Evolutionary conservation across 495 filamentous ascomycete species (phyloP).

Genomic region (Apiosordaria backusii): DNA sequence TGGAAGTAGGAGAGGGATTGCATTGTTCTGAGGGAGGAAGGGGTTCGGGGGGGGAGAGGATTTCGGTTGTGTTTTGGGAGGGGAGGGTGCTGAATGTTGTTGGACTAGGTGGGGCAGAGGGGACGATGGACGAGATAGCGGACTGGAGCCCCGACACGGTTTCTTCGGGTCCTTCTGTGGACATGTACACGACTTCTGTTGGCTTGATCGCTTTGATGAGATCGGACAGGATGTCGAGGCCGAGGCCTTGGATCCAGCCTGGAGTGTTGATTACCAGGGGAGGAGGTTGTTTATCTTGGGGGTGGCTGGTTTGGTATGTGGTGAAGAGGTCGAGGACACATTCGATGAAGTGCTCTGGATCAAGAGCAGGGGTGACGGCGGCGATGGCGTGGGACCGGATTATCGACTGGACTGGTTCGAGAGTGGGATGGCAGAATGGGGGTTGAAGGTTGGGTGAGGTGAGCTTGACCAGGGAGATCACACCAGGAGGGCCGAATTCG

Average conservation of each 20-base stretch:
- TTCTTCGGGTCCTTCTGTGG: constrained; percentile 62
- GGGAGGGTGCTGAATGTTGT: constrained; percentile 43
- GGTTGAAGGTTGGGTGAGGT: constrained; percentile 65
- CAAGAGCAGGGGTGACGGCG: constrained; percentile 62
- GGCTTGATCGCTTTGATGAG: constrained; percentile 51
- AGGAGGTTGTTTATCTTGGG: constrained; percentile 26
- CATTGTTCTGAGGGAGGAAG: constrained; percentile 70
- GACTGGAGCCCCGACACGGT: constrained; percentile 55
- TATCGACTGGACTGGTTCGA: constrained; percentile 21
- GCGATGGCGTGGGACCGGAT: constrained; percentile 71
- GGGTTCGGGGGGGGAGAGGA: constrained; percentile 59
- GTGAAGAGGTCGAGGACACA: constrained; percentile 66
- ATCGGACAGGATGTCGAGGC: constrained; percentile 64
- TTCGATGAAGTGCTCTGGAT: constrained; percentile 66
- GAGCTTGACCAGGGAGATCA: constrained; percentile 67
- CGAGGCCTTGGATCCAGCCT: constrained; percentile 76
- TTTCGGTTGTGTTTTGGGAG: constrained; percentile 57
- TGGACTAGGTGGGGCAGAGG: constrained; percentile 1
- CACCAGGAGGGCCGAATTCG: constrained; percentile 73
- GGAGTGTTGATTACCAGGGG: constrained; percentile 79
- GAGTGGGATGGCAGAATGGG: constrained; percentile 64
- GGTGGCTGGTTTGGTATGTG: constrained; percentile 50
- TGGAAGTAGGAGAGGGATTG: constrained; percentile 81
- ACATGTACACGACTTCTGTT: constrained; percentile 71
- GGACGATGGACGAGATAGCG: constrained; percentile 31